A percentile compares a stretch with the other conserved stretches of the same genome.
Evolutionary conservation across 805 yeast genomes (phyloP).

Genomic region (Pichia deserticola): DNA sequence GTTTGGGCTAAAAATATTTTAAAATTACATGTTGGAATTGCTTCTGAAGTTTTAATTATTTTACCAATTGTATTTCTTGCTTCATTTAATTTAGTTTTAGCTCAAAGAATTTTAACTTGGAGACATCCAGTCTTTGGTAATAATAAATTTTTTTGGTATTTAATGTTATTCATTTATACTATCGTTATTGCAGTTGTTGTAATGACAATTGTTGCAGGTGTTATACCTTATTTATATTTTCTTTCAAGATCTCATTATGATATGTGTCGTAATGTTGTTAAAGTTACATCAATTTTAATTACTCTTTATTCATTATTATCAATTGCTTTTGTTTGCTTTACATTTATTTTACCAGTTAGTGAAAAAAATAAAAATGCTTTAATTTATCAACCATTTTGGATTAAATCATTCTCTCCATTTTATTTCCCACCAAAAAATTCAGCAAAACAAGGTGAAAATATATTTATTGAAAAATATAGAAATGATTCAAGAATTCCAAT

Average conservation of each 20-base stretch:
- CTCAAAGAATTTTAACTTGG: constrained; percentile 72
- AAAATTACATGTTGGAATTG: constrained; percentile 41
- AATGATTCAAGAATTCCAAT: constrained; percentile 15
- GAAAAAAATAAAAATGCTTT: constrained; percentile 40
- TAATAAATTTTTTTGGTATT: constrained; percentile 39
- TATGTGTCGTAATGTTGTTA: constrained; percentile 48
- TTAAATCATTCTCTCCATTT: constrained; percentile 49
- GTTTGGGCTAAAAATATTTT: constrained; percentile 52
- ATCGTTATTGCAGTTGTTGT: constrained; percentile 50
- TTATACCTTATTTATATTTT: constrained; percentile 52
- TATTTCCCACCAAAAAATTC: constrained; percentile 56
- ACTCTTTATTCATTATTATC: constrained; percentile 49
- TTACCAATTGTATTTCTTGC: constrained; percentile 53
- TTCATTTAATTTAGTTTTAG: constrained; percentile 54
- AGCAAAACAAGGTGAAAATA: constrained; percentile 24
- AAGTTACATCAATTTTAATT: constrained; percentile 43
- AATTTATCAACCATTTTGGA: constrained; percentile 73
- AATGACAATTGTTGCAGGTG: constrained; percentile 64
- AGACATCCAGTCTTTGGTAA: constrained; percentile 68
- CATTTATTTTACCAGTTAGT: constrained; percentile 52
- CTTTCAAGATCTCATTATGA: constrained; percentile 36
- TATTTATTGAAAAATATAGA: constrained; percentile 17
- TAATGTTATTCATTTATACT: constrained; percentile 43
- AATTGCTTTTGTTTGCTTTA: constrained; percentile 37
- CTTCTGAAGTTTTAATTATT: constrained; percentile 48